phyloP scores from a whole-genome alignment of 306 rosid species.

The Dalbergia oliveri region DNA sequence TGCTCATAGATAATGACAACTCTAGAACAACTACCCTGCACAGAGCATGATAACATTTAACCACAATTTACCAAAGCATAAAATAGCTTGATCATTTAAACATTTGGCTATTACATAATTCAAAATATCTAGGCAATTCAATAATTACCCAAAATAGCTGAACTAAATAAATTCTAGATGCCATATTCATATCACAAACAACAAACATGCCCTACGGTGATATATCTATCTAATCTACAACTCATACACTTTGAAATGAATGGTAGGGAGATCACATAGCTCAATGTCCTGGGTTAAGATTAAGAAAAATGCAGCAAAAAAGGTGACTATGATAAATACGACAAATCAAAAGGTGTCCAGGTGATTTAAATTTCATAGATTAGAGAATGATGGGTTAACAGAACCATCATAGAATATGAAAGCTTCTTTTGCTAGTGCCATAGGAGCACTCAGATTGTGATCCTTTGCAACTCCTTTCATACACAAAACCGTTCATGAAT shows the following conservation, averaged over 20 bases:
- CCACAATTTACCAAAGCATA: constrained; percentile 9
- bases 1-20: neutral
- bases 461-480: neutral
- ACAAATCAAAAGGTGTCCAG: neutral
- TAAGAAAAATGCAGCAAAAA: neutral
- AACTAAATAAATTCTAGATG: constrained; percentile 7
- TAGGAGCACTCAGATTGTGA: constrained; percentile 12
- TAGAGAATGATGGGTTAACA: neutral
- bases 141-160: constrained; percentile 22
- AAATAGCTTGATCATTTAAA: constrained; percentile 7
- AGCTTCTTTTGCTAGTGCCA: constrained; percentile 17
- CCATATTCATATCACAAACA: neutral
- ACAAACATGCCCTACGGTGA: neutral
- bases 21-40: neutral
- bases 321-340: neutral
- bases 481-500: neutral
- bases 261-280: neutral
- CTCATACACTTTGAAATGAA: constrained; percentile 2
- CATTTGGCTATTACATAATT: constrained; percentile 18
- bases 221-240: constrained; percentile 1
- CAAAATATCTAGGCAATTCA: constrained; percentile 25
- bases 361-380: neutral
- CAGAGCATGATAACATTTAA: constrained; percentile 2
- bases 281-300: constrained; percentile 1
- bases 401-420: neutral